Evolutionary conservation across 495 filamentous ascomycete genomes (phyloP), one percentile per base, ranked within the genome.

Genomic region (Lindgomyces ingoldianus): DNA sequence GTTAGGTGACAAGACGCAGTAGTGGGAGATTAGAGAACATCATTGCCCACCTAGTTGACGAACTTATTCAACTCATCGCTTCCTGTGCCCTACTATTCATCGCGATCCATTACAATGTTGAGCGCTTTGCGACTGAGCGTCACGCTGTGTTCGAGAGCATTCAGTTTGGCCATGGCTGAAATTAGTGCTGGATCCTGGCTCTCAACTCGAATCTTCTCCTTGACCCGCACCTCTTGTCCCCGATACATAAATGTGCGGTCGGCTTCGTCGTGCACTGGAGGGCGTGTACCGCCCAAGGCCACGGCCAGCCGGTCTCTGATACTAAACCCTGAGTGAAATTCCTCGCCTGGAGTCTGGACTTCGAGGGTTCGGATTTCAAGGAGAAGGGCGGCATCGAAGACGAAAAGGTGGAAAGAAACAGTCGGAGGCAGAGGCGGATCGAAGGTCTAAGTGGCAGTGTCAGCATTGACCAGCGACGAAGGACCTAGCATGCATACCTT

Each of bases 141-240:
- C 10, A 97, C 80, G 56, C 84, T 84, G 70, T 93, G 85, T 53
- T 91, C 88, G 58, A 98, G 73, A 21, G 90, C 91, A 26, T 82
- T 87, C 75, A 98, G 74, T 77, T 98, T 98, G 3, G 91, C 89
- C 78, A 90, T 87, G 16, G 93, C 80, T n/a, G 88, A 85, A 77
- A 98, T 84, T 64, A 98, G 67, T 72, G 86, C 91, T 29, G 94
- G 95, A 72, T 98, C 94, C 57, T 92, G 90, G 59, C 86, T 93
- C 77, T 96, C 94, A 4, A 98, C 90, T 27, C 85, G 82, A 10
- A 98, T 84, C 74, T 96, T 96, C 70, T 98, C 94, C 64, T 83
- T 86, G 19, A 98, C 95, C 45, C 81, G 85, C 0, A 97, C 93
- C 47, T 93, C 88, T 50, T 84, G 79, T 0, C 85, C 87, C n/a